These are phyloP conservation scores for Eremomyces bilateralis DNA, from an alignment of 495 filamentous ascomycete species.

Conservation along the genomic window DNA sequence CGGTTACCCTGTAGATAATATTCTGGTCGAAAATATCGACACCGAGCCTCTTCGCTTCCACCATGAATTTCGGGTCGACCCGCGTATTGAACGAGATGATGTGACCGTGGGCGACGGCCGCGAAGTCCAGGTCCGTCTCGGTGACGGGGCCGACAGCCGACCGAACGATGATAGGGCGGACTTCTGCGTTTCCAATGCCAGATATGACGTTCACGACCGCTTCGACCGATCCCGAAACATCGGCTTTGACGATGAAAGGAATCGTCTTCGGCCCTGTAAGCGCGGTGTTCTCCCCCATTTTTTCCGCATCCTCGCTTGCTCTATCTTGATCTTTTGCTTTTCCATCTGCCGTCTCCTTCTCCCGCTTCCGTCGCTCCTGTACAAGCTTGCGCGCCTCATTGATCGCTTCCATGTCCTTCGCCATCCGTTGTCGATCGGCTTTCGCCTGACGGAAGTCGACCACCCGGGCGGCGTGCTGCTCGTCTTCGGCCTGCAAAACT, in stretches of 20 bases:
- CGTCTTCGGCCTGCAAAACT: conserved; percentile 58
- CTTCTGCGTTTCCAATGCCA: conserved; percentile 61
- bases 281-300: conserved; percentile 6
- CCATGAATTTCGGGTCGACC: conserved; percentile 26
- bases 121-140: conserved; percentile 80
- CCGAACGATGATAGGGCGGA: conserved; percentile 54
- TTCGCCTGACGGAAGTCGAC: conserved; percentile 50
- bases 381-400: conserved; percentile 44
- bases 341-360: conserved; percentile 18
- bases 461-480: conserved; percentile 63
- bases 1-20: conserved; percentile 79
- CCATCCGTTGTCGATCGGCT: conserved; percentile 34
- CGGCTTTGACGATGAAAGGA: conserved; percentile 73
- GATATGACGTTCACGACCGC: conserved; percentile 56
- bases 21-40: conserved; percentile 70
- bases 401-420: conserved; percentile 53
- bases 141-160: conserved; percentile 55
- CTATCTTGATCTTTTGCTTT: conserved; percentile 3
- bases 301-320: conserved; percentile 1
- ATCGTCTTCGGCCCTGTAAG: conserved; percentile 41
- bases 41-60: conserved; percentile 16
- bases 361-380: conserved; percentile 34
- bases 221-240: conserved; percentile 84
- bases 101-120: conserved; percentile 42
- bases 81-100: conserved; percentile 75